Percentiles rank a stretch among this genome's conserved stretches.
phyloP scores from a whole-genome alignment of 169 alveolate species.

The Besnoitia besnoiti region DNA sequence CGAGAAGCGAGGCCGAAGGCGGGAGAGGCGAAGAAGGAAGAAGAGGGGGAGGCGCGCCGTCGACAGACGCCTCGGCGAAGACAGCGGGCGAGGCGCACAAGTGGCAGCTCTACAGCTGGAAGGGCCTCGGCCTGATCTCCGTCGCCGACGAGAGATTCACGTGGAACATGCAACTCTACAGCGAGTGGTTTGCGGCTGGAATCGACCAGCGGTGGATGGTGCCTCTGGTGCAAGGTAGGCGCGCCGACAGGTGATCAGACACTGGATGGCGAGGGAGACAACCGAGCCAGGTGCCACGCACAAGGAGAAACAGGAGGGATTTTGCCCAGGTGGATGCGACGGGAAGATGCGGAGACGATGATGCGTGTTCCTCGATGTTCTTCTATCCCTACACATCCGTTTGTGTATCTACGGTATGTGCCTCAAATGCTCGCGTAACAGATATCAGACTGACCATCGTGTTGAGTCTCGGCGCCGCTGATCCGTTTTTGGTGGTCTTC shows the following conservation, averaged over 20 bases:
- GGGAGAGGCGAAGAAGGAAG: not conserved
- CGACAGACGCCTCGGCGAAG: not conserved
- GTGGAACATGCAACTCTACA: conserved; percentile 46
- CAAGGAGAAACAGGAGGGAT: too few relatives aligned
- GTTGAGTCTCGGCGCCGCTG: too few relatives aligned
- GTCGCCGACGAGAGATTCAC: conserved; percentile 57
- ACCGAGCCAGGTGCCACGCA: too few relatives aligned
- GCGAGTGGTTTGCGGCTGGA: conserved; percentile 8
- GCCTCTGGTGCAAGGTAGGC: conserved; percentile 60
- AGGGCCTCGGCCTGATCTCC: conserved; percentile 2
- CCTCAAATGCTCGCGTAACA: too few relatives aligned
- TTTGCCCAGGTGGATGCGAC: too few relatives aligned
- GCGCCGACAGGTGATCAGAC: not conserved
- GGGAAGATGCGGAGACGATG: too few relatives aligned
- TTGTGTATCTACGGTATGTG: too few relatives aligned
- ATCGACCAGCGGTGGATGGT: conserved; percentile 56
- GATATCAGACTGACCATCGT: too few relatives aligned
- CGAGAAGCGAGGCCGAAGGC: not conserved
- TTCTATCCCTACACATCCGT: too few relatives aligned
- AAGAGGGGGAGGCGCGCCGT: conserved; percentile 10
- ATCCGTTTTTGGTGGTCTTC: not conserved
- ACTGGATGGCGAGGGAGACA: too few relatives aligned
- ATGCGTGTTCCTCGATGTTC: too few relatives aligned
- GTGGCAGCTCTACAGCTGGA: not conserved
- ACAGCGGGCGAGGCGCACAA: not conserved